Evolutionary conservation across 2,329 filamentous ascomycete species (phyloP).

Genomic region (Monosporascus sp.): DNA sequence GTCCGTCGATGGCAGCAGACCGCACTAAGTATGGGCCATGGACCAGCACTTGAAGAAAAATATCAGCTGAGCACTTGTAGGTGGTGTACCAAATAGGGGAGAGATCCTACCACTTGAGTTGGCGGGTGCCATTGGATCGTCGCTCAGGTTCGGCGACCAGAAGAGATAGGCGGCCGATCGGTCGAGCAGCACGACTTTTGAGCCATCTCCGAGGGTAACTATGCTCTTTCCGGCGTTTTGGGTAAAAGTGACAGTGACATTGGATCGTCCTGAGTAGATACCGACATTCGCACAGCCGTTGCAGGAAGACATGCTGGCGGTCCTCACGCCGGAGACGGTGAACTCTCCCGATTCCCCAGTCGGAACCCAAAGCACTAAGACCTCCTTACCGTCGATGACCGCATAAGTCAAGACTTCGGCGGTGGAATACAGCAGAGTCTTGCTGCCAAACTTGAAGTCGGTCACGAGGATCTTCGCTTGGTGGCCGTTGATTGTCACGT

Average conservation of each 20-base stretch:
- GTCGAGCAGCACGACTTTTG: slow-evolving; percentile 47
- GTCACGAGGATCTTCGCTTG: slow-evolving; percentile 58
- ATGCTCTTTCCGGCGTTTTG: slow-evolving; percentile 43
- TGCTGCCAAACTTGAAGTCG: slow-evolving; percentile 49
- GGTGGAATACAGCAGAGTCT: slow-evolving; percentile 49
- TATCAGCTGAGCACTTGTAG: background rate
- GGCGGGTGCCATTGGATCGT: slow-evolving; percentile 38
- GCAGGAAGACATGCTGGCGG: slow-evolving; percentile 31
- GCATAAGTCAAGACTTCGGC: slow-evolving; percentile 49
- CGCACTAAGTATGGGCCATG: slow-evolving; percentile 49
- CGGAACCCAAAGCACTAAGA: slow-evolving; percentile 48
- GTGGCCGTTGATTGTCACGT: slow-evolving; percentile 51
- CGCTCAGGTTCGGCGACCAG: slow-evolving; percentile 46
- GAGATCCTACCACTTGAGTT: slow-evolving; percentile 36
- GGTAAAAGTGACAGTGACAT: slow-evolving; percentile 40
- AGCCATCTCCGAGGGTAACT: slow-evolving; percentile 39
- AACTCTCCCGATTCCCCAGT: slow-evolving; percentile 51
- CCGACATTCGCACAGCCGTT: slow-evolving; percentile 34
- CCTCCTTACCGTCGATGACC: slow-evolving; percentile 38
- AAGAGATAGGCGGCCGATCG: slow-evolving; percentile 49
- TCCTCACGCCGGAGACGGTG: slow-evolving; percentile 34
- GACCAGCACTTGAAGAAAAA: slow-evolving; percentile 35
- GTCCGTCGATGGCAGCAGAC: slow-evolving; percentile 29
- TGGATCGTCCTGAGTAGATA: slow-evolving; percentile 33
- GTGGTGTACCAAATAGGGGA: accelerated